Percentiles rank a stretch among this genome's conserved stretches.
These are phyloP conservation scores for Eleusine indica DNA, from an alignment of 176 grass and related monocot species.

Conservation along the genomic window DNA sequence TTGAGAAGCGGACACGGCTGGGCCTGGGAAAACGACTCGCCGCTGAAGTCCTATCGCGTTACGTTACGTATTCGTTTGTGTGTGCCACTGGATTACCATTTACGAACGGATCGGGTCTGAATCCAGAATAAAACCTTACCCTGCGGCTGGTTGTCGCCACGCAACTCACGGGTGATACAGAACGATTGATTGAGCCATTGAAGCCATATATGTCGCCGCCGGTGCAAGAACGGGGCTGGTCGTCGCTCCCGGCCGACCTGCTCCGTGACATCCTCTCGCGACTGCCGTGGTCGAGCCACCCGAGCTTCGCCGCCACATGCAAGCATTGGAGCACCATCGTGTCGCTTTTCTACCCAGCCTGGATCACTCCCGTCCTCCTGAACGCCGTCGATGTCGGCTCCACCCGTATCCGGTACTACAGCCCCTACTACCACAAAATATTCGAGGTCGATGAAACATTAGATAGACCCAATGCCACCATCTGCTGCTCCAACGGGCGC, in stretches of 20 bases:
- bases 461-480: background rate
- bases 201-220: too few relatives aligned
- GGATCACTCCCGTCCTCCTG: conserved; percentile 20
- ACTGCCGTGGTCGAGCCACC: conserved; percentile 19
- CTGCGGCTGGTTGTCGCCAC: too few relatives aligned
- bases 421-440: conserved; percentile 33
- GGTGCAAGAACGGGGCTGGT: conserved; percentile 14
- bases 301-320: background rate
- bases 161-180: too few relatives aligned
- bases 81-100: too few relatives aligned
- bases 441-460: background rate
- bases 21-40: too few relatives aligned
- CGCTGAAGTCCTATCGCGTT: too few relatives aligned
- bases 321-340: background rate
- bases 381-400: conserved; percentile 19
- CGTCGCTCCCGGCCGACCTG: conserved; percentile 13
- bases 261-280: background rate
- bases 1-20: too few relatives aligned
- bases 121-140: too few relatives aligned
- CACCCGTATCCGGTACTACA: conserved; percentile 30
- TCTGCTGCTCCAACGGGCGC: background rate
- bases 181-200: too few relatives aligned
- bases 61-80: too few relatives aligned
- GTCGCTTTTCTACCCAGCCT: conserved; percentile 11
- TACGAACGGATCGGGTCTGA: too few relatives aligned